Base-by-base conservation (phyloP, 140 eudicot species). In the Bidens hawaiensis region DNA sequence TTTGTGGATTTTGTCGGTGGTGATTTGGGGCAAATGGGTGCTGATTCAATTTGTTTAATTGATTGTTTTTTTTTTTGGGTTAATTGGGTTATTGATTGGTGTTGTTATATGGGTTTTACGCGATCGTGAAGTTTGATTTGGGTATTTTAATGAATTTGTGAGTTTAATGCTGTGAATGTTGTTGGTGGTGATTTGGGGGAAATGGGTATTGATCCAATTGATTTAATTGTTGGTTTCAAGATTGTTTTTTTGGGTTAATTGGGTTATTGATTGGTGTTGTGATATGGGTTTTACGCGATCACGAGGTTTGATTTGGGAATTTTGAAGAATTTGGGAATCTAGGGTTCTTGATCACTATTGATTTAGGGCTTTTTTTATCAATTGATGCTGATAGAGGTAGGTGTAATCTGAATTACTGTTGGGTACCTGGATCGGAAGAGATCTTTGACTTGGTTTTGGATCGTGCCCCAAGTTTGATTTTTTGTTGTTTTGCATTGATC, bases 331-430 rank as follows among this genome's bases (percentile, higher is more conserved):
- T 69, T 49, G 51, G 62, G 66, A 42, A 41, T 49, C 45, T 78
- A 47, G 80, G 77, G 65, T 64, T 79, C 46, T 13, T 69, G 26
- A n/a, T n/a, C n/a, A n/a, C n/a, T 52, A 3, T 30, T 15, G 62
- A 28, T 55, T 55, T 55, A 55, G 25, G 41, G 62, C n/a, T 55
- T 55, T 55, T 55, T n/a, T n/a, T n/a, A n/a, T n/a, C n/a, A n/a
- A n/a, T n/a, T n/a, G n/a, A n/a, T n/a, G n/a, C n/a, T n/a, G n/a
- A n/a, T n/a, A n/a, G n/a, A n/a, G n/a, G 16, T 65, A 30, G 50
- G 55, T 18, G 36, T 45, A 40, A 71, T 43, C n/a, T 62, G 23
- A 50, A 51, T 17, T 2, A 50, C 36, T 3, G 19, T 43, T 56
- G 58, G n/a, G 9, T n/a, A 45, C 30, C 23, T 55, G 24, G 31